Conservation (phyloP, 208 protist species). For the Balamuthia mandrillaris region DNA sequence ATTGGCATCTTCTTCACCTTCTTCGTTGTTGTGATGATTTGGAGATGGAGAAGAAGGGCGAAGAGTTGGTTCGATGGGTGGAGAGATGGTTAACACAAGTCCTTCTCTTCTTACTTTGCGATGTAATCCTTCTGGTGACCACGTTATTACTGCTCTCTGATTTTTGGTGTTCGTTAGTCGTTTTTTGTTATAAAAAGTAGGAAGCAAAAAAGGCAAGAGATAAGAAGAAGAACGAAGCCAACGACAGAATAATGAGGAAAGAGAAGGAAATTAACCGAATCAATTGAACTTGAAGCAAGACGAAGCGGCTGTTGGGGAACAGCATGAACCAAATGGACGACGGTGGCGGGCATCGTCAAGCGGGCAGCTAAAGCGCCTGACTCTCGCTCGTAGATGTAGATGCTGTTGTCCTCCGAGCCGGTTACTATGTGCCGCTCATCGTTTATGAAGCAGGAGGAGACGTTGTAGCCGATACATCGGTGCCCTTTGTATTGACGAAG, state of each 20-base stretch:
- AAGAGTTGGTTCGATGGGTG: neutral
- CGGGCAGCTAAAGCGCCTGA: neutral
- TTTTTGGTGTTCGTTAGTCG: no score
- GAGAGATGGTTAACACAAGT: neutral
- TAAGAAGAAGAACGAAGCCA: neutral
- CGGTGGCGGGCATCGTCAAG: neutral
- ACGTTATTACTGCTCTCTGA: no score
- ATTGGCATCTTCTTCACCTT: neutral
- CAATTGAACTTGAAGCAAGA: neutral
- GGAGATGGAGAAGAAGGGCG: neutral
- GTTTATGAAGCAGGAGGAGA: neutral
- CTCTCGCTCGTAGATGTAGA: neutral
- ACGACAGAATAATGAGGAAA: neutral
- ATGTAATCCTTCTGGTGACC: no score
- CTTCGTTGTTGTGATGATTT: neutral
- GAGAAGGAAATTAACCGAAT: no score
- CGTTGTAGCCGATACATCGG: neutral
- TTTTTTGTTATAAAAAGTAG: no score
- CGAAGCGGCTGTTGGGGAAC: neutral
- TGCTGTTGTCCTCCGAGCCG: neutral
- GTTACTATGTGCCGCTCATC: neutral
- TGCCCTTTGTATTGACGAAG: neutral
- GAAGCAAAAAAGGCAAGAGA: neutral
- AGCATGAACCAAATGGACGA: neutral
- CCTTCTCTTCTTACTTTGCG: no score